Percentiles rank a stretch among this genome's conserved stretches.
Evolutionary conservation across 495 filamentous ascomycete genomes (phyloP).

Genomic region (Eremomyces bilateralis): DNA sequence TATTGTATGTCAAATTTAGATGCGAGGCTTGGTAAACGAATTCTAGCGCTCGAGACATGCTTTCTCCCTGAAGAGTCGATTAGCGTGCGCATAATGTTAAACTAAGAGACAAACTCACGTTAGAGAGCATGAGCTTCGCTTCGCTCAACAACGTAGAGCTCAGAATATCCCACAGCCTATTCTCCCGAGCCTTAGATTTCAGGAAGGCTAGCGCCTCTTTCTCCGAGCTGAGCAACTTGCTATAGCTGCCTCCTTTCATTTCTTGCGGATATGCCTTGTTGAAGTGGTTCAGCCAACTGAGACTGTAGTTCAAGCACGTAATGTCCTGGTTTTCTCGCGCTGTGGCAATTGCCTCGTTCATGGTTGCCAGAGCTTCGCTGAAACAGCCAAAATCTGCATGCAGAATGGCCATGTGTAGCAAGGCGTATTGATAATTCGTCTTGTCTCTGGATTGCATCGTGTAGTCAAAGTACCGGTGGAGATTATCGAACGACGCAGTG

Average conservation of each 20-base stretch:
- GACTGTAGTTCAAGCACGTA: slow-evolving; percentile 79
- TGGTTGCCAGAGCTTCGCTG: slow-evolving; percentile 72
- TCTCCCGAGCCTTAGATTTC: slow-evolving; percentile 72
- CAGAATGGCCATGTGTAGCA: slow-evolving; percentile 82
- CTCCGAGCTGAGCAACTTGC: slow-evolving; percentile 53
- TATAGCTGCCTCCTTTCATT: slow-evolving; percentile 44
- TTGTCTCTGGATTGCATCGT: slow-evolving; percentile 75
- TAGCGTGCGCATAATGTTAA: too few relatives aligned
- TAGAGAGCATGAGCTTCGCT: slow-evolving; percentile 52
- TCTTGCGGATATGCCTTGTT: slow-evolving; percentile 62
- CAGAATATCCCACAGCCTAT: slow-evolving; percentile 68
- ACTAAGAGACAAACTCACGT: too few relatives aligned
- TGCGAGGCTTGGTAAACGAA: slow-evolving; percentile 62
- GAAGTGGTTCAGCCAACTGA: slow-evolving; percentile 97
- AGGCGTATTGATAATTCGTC: slow-evolving; percentile 84
- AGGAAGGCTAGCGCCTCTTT: slow-evolving; percentile 67
- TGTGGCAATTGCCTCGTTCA: slow-evolving; percentile 79
- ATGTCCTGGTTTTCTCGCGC: slow-evolving; percentile 84
- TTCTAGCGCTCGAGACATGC: slow-evolving; percentile 53
- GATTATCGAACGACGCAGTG: slow-evolving; percentile 64
- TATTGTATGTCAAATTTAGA: slow-evolving; percentile 53
- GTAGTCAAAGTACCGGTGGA: slow-evolving; percentile 95
- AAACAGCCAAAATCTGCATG: slow-evolving; percentile 92
- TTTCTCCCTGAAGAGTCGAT: slow-evolving; percentile 40
- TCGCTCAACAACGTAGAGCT: slow-evolving; percentile 73